phyloP scores from a whole-genome alignment of 768 basidiomycete genomes.

The Lentinula raphanica region DNA sequence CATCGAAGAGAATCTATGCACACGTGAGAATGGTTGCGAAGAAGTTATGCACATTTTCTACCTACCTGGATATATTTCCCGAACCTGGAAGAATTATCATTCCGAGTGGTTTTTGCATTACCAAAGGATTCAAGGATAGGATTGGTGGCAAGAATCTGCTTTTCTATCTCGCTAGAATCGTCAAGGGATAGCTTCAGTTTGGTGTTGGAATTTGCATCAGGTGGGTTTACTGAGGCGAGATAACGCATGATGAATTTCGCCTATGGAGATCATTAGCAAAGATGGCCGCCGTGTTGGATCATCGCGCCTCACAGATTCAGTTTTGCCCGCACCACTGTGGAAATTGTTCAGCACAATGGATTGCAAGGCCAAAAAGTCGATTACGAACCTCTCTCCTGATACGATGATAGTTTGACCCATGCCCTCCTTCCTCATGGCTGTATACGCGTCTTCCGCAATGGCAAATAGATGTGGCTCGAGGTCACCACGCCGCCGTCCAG shows the following conservation, averaged over 20 bases:
- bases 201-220: constrained; percentile 47
- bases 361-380: constrained; percentile 3
- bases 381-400: constrained; percentile 85
- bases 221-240: constrained; percentile 94
- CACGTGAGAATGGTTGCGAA: constrained; percentile 7
- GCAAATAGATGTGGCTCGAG: constrained; percentile 98
- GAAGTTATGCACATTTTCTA: constrained; percentile 3
- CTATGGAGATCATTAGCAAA: constrained; percentile 27
- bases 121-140: constrained; percentile 98
- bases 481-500: constrained; percentile 86
- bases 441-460: constrained; percentile 98
- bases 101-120: constrained; percentile 98
- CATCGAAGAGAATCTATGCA: constrained; percentile 89
- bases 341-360: constrained; percentile 5
- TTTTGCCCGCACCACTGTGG: constrained; percentile 94
- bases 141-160: constrained; percentile 98
- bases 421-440: constrained; percentile 90
- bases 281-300: neutral
- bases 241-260: constrained; percentile 99
- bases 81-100: constrained; percentile 98
- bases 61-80: constrained; percentile 98
- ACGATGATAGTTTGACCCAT: constrained; percentile 99
- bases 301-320: constrained; percentile 74
- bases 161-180: constrained; percentile 91
- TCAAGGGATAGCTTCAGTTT: constrained; percentile 73